Evolutionary conservation across 2,329 filamentous ascomycete genomes (phyloP).

Genomic region (Coniochaeta prunicola): DNA sequence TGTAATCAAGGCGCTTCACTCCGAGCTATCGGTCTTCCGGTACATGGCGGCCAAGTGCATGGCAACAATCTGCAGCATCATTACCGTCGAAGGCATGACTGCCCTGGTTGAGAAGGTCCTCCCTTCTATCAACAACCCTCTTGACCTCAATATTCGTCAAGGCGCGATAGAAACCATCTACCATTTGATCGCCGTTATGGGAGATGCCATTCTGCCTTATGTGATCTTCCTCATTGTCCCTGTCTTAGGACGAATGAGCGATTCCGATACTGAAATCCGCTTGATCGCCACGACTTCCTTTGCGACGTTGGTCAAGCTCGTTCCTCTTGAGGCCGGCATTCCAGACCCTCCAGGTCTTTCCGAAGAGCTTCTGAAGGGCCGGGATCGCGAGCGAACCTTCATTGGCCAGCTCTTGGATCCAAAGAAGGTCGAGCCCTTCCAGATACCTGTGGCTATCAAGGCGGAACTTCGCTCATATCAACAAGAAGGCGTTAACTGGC

Average conservation of each 20-base stretch:
- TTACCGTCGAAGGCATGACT: constrained; percentile 92
- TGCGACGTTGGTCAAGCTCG: constrained; percentile 91
- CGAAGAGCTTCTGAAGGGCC: constrained; percentile 76
- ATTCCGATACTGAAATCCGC: constrained; percentile 92
- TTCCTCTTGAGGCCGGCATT: constrained; percentile 93
- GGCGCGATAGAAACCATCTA: constrained; percentile 94
- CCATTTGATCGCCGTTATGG: constrained; percentile 97
- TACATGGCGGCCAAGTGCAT: constrained; percentile 98
- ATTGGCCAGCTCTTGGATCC: constrained; percentile 94
- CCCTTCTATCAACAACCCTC: constrained; percentile 82
- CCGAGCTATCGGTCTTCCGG: constrained; percentile 81
- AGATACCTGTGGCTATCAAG: constrained; percentile 94
- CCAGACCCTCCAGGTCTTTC: constrained; percentile 93
- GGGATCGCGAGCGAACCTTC: constrained; percentile 92
- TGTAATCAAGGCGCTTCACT: constrained; percentile 81
- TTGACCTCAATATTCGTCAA: constrained; percentile 84
- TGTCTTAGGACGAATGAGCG: constrained; percentile 94
- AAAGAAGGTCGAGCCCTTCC: constrained; percentile 91
- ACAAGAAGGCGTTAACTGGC: constrained; percentile 98
- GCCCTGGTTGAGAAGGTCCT: constrained; percentile 89
- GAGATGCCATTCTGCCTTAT: constrained; percentile 89
- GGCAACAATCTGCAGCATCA: constrained; percentile 94
- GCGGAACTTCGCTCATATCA: constrained; percentile 94
- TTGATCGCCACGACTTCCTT: constrained; percentile 95
- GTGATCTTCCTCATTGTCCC: constrained; percentile 98